Percentiles rank a stretch among this genome's conserved stretches.
These are phyloP conservation scores for Solanum piurae DNA, from an alignment of 257 asterid genomes.

Conservation along the genomic window DNA sequence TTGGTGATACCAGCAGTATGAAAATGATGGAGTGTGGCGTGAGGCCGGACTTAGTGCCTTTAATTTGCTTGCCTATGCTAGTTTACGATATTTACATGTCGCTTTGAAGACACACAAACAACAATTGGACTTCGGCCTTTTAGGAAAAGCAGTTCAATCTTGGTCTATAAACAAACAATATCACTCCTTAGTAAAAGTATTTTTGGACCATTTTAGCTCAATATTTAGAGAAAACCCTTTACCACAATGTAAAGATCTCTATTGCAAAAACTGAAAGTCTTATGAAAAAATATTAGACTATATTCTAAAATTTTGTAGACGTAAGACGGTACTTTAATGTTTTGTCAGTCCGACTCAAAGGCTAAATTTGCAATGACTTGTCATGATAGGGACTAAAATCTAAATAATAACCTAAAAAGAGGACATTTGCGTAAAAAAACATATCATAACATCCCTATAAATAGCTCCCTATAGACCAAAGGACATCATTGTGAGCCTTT, in stretches of 20 bases:
- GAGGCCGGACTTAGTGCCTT: too few species aligned
- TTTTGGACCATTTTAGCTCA: neutral
- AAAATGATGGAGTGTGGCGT: too few species aligned
- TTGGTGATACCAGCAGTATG: neutral
- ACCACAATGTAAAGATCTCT: neutral
- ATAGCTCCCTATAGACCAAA: neutral
- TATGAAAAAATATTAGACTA: neutral
- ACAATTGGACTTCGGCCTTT: too few species aligned
- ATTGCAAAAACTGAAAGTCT: neutral
- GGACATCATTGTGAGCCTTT: neutral
- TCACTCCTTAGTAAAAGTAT: neutral
- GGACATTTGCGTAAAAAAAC: neutral
- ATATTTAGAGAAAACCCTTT: neutral
- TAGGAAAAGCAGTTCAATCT: neutral
- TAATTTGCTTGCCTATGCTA: too few species aligned
- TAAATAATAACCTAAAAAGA: neutral
- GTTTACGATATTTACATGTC: too few species aligned
- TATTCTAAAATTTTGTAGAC: neutral
- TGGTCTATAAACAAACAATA: too few species aligned
- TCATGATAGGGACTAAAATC: neutral
- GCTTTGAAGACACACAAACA: too few species aligned
- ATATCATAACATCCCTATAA: neutral
- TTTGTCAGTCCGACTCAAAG: neutral
- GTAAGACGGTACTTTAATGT: too few species aligned
- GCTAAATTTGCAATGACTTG: neutral